Evolutionary conservation across 225 moss, liverwort and hornwort species (phyloP).

Genomic region (Pseudoscleropodium purum): DNA sequence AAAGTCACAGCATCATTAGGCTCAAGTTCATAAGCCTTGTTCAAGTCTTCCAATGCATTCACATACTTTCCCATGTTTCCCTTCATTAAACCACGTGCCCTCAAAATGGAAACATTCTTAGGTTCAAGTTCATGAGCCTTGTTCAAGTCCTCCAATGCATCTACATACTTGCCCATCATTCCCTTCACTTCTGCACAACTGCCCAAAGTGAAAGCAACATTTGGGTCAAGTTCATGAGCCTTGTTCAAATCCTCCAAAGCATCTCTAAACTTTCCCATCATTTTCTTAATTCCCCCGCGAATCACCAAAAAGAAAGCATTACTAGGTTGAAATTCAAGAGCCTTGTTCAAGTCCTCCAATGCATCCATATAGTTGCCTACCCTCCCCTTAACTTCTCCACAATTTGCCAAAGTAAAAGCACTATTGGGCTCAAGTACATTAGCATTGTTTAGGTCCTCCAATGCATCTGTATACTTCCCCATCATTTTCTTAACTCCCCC

Average conservation of each 20-base stretch:
- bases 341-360: neutral
- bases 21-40: too few species aligned
- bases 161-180: neutral
- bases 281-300: fast-evolving
- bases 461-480: neutral
- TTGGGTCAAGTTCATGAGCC: too few species aligned
- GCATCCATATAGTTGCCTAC: neutral
- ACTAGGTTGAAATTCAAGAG: neutral
- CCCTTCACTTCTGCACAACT: too few species aligned
- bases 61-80: too few species aligned
- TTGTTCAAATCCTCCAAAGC: too few species aligned
- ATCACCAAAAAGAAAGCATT: neutral
- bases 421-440: neutral
- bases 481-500: neutral
- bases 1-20: too few species aligned
- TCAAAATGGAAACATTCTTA: neutral
- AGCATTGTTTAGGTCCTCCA: neutral
- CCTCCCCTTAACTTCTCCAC: fast-evolving
- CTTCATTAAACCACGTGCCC: too few species aligned
- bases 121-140: neutral
- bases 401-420: fast-evolving
- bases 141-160: neutral
- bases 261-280: too few species aligned
- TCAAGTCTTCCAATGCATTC: too few species aligned
- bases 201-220: too few species aligned